A percentile compares a stretch with the other conserved stretches of the same genome.
phyloP scores from a whole-genome alignment of 2,329 filamentous ascomycete species.

The Trichophyton schoenleinii region DNA sequence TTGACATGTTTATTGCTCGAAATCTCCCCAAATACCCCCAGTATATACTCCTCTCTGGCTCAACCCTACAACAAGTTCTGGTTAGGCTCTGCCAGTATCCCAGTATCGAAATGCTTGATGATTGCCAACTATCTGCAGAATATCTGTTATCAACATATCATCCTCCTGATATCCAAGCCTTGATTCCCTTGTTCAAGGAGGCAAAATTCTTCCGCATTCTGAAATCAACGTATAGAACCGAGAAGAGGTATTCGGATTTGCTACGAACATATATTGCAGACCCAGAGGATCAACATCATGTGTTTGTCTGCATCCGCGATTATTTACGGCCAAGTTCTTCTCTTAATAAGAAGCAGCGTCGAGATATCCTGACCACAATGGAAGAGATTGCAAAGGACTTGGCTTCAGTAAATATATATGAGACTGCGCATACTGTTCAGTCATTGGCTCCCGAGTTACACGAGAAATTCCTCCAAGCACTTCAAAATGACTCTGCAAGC shows the following conservation, averaged over 20 bases:
- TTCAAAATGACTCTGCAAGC: constrained; percentile 47
- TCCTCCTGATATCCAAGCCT: constrained; percentile 61
- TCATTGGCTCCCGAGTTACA: constrained; percentile 46
- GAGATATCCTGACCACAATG: constrained; percentile 58
- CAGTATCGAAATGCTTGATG: constrained; percentile 66
- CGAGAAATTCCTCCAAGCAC: constrained; percentile 48
- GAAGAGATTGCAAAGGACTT: constrained; percentile 53
- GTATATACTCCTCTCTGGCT: constrained; percentile 81
- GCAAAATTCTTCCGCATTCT: constrained; percentile 84
- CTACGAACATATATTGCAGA: constrained; percentile 78
- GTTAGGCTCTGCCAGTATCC: constrained; percentile 76
- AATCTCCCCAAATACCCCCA: constrained; percentile 95
- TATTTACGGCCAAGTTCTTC: constrained; percentile 55
- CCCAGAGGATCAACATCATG: constrained; percentile 55
- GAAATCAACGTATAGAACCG: constrained; percentile 71
- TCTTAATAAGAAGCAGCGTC: constrained; percentile 56
- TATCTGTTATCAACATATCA: constrained; percentile 90
- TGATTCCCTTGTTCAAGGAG: constrained; percentile 65
- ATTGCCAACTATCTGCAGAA: constrained; percentile 93
- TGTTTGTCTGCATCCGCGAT: constrained; percentile 69
- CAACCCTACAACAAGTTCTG: constrained; percentile 68
- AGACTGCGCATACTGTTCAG: constrained; percentile 54
- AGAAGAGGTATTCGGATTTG: constrained; percentile 67
- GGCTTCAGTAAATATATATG: constrained; percentile 52
- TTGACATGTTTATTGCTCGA: constrained; percentile 96